Evolutionary conservation across 306 rosid genomes (phyloP), one percentile per base, ranked within the genome.

Genomic region (Rosa rugosa): DNA sequence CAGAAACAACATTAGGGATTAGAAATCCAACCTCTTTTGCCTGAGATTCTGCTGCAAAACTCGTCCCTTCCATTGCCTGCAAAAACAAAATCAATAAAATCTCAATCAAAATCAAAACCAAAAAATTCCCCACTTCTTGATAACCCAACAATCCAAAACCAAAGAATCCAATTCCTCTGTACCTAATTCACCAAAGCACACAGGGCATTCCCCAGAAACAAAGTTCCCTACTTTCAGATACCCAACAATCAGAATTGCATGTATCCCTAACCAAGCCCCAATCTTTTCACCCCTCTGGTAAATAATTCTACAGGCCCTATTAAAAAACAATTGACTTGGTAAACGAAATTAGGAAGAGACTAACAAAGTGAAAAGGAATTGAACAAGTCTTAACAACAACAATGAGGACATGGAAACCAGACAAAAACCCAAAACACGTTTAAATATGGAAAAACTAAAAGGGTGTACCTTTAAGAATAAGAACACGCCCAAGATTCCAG

Each of bases 21-120:
- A 71, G 83, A 73, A 86, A 84, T 78, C 86, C 41, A 85, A 94
- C 98, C 97, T 89, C 89, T 76, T 78, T 88, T 50, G 76, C 71
- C 8, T 76, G 88, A 90, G 88, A 83, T 82, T 88, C 86, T 79
- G 84, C 75, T 65, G 71, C 87, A 79, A 86, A 83, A 78, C 86
- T 85, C 57, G 46, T 75, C 86, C 82, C 93, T 81, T 89, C 91
- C 97, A 94, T 90, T 77, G 80, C 70, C 84, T 53, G 80, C 71
- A 66, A 66, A 16, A 66, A 56, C 70, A 72, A 77, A 77, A 80
- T 77, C 74, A 80, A 83, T 13, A 41, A 14, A 53, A 63, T 64
- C 73, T 74, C 65, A 83, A 73, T 75, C 36, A 71, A 17, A 65
- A 77, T 77, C 62, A 56, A n/a, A 54, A 50, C 56, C 62, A 78